Evolutionary conservation across 2,329 filamentous ascomycete genomes (phyloP), one percentile per base, ranked within the genome.

Genomic region (Ophiostoma perfectum): DNA sequence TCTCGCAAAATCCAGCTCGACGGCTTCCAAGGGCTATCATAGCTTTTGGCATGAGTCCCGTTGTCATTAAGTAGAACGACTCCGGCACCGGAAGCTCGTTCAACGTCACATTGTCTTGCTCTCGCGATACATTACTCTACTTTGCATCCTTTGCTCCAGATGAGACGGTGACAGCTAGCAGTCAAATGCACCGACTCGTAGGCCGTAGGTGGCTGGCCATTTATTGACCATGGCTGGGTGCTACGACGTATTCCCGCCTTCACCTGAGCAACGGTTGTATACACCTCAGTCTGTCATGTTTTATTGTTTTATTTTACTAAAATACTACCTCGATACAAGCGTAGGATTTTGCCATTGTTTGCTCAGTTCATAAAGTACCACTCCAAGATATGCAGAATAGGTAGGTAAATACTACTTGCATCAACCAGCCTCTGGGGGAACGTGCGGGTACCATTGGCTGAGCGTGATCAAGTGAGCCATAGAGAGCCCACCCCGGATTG

Each of bases 1-100:
- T 88, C 88, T 55, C 79, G 82, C 70, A 92, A 92, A 77, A 86
- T 92, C 60, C 80, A 84, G 71, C 84, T 83, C 71, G 86, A 90
- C 72, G 89, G 89, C 5, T 91, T 92, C 75, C 76, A 76, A 68
- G 81, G 82, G 42, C 78, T 90, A 9, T 38, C 55, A 55, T 36
- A 36, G 49, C 8, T 4, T 27, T n/a, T n/a, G 14, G 27, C 27
- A 27, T 27, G 27, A 2, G 27, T 27, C 27, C 27, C 2, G 27
- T 27, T 27, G 27, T 27, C 27, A 27, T 27, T 27, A 14, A 14
- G 6, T 44, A 47, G 44, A 47, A 52, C 18, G 1, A 18, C 27
- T 27, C 49, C 49, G 8, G 18, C 12, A 27, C 18, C n/a, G 18
- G 49, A 55, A 55, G 27, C 49, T 27, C 1, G 14, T 55, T 55